Percentiles rank a stretch among this genome's conserved stretches.
Evolutionary conservation across 495 filamentous ascomycete species (phyloP).

Genomic region (Trichoderma virens): DNA sequence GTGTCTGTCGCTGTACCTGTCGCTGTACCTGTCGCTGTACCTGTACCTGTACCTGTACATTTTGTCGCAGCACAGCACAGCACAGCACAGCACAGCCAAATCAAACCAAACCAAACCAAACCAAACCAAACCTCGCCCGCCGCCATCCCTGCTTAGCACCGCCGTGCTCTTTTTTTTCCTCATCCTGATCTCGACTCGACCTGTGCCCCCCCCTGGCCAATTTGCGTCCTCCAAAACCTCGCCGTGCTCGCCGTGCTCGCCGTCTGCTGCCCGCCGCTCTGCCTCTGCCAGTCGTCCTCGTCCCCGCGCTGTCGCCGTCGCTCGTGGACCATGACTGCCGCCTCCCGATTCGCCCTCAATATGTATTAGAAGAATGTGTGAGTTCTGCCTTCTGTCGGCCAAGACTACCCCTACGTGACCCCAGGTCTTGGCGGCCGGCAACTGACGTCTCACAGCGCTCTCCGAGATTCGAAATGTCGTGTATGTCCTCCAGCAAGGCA

Average conservation of each 20-base stretch:
- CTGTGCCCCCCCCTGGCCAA: background rate
- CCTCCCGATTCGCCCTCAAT: background rate
- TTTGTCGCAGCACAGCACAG: no score
- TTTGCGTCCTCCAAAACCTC: background rate
- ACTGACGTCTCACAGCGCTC: slow-evolving; percentile 14
- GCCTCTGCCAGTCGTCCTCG: background rate
- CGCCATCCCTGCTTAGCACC: background rate
- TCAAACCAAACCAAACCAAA: no score
- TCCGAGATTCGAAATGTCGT: slow-evolving; percentile 15
- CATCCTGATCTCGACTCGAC: background rate
- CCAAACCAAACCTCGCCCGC: background rate
- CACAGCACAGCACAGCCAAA: no score
- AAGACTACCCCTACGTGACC: slow-evolving; percentile 6
- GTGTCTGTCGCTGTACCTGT: no score
- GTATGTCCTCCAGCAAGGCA: slow-evolving; percentile 4
- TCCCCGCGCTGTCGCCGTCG: background rate
- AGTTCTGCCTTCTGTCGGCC: background rate
- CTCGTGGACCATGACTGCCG: background rate
- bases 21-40: no score
- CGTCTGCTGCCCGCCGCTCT: background rate
- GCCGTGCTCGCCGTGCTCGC: background rate
- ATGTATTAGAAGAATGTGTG: slow-evolving; percentile 13
- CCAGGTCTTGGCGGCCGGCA: slow-evolving; percentile 12
- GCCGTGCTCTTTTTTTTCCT: background rate
- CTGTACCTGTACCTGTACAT: no score